phyloP scores from a whole-genome alignment of 768 basidiomycete species.

The Plicaturopsis crispa region DNA sequence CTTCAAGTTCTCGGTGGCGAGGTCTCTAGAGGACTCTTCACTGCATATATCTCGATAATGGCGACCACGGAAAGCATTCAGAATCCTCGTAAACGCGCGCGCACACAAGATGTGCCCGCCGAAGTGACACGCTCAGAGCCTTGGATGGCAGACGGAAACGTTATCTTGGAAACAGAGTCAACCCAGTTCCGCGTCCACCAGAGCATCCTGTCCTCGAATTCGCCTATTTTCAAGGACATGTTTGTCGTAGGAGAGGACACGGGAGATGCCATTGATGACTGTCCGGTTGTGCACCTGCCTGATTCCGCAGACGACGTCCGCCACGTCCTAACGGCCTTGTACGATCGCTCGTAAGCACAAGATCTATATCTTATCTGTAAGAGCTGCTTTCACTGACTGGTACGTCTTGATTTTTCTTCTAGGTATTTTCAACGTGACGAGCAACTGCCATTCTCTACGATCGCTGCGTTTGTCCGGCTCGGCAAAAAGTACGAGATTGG shows the following conservation, averaged over 20 bases:
- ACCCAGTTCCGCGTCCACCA: conserved; percentile 8
- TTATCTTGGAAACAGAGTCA: conserved; percentile 3
- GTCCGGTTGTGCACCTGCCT: conserved; percentile 11
- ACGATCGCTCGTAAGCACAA: no score
- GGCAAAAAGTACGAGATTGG: conserved; percentile 6
- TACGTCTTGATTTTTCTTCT: no score
- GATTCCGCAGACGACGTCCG: conserved; percentile 9
- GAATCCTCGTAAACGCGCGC: no score
- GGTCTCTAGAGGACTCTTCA: no score
- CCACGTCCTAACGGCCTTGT: conserved; percentile 5
- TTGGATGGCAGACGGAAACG: conserved; percentile 8
- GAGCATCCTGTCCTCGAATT: conserved; percentile 16
- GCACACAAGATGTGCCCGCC: no score
- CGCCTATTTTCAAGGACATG: conserved; percentile 31
- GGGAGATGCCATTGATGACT: conserved; percentile 10
- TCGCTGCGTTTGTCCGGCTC: conserved; percentile 4
- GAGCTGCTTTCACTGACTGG: no score
- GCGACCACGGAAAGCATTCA: no score
- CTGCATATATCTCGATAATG: no score
- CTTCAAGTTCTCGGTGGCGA: no score
- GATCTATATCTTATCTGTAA: no score
- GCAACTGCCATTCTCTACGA: conserved; percentile 1
- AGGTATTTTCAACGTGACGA: no score
- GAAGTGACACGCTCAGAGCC: no score
- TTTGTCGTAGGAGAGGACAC: conserved; percentile 15